Evolutionary conservation across 2,329 filamentous ascomycete species (phyloP).

Genomic region (Fusarium begoniae): DNA sequence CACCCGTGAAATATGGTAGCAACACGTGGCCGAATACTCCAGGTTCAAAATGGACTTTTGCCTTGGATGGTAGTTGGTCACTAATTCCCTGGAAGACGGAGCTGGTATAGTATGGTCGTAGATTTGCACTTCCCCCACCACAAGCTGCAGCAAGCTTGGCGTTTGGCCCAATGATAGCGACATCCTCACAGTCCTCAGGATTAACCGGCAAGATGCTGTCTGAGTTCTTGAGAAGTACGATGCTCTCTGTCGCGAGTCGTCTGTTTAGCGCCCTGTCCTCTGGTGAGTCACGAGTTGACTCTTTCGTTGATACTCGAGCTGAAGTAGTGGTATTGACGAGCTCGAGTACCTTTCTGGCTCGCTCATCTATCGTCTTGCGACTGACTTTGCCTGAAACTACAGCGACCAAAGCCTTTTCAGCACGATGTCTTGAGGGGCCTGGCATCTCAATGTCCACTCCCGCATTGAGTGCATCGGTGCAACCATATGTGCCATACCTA

Average conservation of each 20-base stretch:
- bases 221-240: slow-evolving; percentile 73
- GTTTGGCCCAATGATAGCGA: slow-evolving; percentile 65
- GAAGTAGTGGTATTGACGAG: neutral
- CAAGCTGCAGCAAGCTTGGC: slow-evolving; percentile 51
- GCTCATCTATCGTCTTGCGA: neutral
- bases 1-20: slow-evolving; percentile 4
- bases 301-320: slow-evolving; percentile 2
- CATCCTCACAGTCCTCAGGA: slow-evolving; percentile 44
- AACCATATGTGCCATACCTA: slow-evolving; percentile 26
- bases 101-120: slow-evolving; percentile 45
- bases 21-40: slow-evolving; percentile 20
- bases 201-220: slow-evolving; percentile 61
- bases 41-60: slow-evolving; percentile 7
- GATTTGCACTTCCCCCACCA: slow-evolving; percentile 47
- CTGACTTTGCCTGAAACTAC: slow-evolving; percentile 3
- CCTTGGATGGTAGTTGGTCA: neutral
- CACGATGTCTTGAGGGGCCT: slow-evolving; percentile 10
- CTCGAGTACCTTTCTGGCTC: slow-evolving; percentile 10
- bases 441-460: slow-evolving; percentile 27
- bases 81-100: slow-evolving; percentile 46
- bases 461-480: slow-evolving; percentile 8
- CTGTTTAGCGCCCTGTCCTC: slow-evolving; percentile 12
- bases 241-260: slow-evolving; percentile 47
- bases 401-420: slow-evolving; percentile 3
- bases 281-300: slow-evolving; percentile 16